Base-by-base conservation (phyloP, 495 filamentous ascomycete genomes). In the Xylaria sp. region DNA sequence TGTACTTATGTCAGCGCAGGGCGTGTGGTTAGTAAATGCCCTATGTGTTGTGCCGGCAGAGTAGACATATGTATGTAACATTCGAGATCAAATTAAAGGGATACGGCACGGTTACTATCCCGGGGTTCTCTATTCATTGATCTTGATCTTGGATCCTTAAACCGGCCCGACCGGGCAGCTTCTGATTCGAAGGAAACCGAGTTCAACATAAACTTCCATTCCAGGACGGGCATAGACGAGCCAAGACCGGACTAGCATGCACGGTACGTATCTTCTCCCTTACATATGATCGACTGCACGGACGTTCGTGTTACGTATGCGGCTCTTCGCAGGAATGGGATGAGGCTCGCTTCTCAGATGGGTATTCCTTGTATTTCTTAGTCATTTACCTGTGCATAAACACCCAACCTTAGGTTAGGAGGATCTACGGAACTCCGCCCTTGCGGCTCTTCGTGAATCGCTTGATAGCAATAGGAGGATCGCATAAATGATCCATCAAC, bases 311-410 rank as follows among this genome's bases (percentile, higher is more conserved):
- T 43, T 53, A 53, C 64, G 26, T 55, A 33, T 67, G 64, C 64
- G 64, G 64, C 64, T 67, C 64, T 67, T 67, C 64, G 64, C 8
- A 67, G 64, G 64, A 67, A 55, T 53, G 44, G 62, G 44, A 67
- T 67, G 48, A 29, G 64, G n/a, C 37, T 62, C 59, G 37, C 59
- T 62, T 43, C 37, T 33, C 59, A 59, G 31, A 59, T 11, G 57
- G 15, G 57, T n/a, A 37, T 59, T 59, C 57, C 57, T 59, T 59
- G n/a, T 55, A 31, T n/a, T 12, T 59, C 24, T 59, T 59, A 59
- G 57, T 59, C 57, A 59, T 59, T 59, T 37, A 33, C 57, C 1
- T 12, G 37, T 21, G 57, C 31, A 59, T 59, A 7, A 5, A 12
- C 48, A 19, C 1, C 44, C 11, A 6, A 5, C 44, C n/a, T n/a